Evolutionary conservation across 805 yeast genomes (phyloP).

Genomic region (Yarrowia osloensis): DNA sequence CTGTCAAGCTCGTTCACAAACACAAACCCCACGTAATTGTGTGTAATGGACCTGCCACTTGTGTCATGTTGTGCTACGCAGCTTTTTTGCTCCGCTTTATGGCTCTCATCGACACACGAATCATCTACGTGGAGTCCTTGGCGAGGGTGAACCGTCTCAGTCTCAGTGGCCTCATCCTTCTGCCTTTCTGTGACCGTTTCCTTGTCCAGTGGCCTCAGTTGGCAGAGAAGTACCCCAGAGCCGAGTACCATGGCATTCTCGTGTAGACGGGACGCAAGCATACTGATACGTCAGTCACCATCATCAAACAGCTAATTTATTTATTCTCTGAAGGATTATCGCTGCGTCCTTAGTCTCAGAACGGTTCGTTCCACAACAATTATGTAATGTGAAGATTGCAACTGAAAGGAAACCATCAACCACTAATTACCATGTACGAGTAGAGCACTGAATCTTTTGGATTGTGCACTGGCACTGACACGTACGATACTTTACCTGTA

Average conservation of each 20-base stretch:
- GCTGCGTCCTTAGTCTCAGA: no score
- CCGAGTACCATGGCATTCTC: conserved; percentile 77
- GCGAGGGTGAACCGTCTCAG: conserved; percentile 80
- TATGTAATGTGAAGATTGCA: no score
- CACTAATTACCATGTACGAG: no score
- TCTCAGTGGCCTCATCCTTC: conserved; percentile 68
- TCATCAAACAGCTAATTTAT: not conserved
- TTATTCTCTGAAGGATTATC: not conserved
- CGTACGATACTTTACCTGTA: no score
- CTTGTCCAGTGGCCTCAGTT: conserved; percentile 87
- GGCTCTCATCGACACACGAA: conserved; percentile 48
- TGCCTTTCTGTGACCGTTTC: conserved; percentile 73
- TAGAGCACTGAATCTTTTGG: no score
- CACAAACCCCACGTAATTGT: conserved; percentile 42
- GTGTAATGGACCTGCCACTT: conserved; percentile 81
- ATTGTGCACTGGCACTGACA: no score
- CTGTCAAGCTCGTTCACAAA: conserved; percentile 35
- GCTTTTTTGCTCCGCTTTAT: conserved; percentile 51
- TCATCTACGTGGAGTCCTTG: conserved; percentile 81
- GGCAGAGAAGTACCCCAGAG: conserved; percentile 51
- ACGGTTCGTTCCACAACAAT: no score
- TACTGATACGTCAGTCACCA: not conserved
- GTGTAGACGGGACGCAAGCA: conserved; percentile 46
- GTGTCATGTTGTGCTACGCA: conserved; percentile 66
- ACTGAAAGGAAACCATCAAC: no score